Base-by-base conservation (phyloP, 371 early-diverging fungal species). In the Mycotypha africana region DNA sequence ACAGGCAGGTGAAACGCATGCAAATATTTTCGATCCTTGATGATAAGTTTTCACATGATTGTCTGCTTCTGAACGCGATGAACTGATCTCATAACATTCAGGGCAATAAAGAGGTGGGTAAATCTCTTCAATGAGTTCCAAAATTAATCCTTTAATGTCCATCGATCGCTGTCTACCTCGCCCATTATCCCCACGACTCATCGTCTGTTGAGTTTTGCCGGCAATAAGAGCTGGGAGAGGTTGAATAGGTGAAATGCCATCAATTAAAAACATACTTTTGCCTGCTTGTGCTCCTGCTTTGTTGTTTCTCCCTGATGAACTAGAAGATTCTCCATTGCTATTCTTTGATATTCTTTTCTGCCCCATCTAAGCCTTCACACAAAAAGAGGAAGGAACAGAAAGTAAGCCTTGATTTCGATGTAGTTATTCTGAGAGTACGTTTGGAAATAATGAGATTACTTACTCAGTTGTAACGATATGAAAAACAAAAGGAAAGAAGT, bases 31-130 rank as follows among this genome's bases (percentile, higher is more conserved):
- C 22, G 22, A 39, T 8, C 60, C 59, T 16, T 28, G 38, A 33
- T 63, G 64, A 1, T 35, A 19, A 14, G 23, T 15, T 22, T 58
- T 59, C 10, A 52, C 42, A 25, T 63, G 64, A 5, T 40, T 30
- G 17, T 63, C 60, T 2, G 52, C 51, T 9, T 56, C 59, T 22
- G 49, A 24, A 14, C 56, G 49, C 28, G 37, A 44, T 1, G 25
- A n/a, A 6, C 42, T 41, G 0, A 26, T 25, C 9, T 49, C 30
- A 39, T 31, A 40, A 22, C 64, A 63, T 19, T 23, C 28, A 1
- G 64, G 60, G 38, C 64, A 63, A n/a, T 55, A 6, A 14, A 47
- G 32, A 19, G 64, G 60, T 14, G 64, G 64, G 32, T 63, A 63
- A 8, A 20, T 38, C 17, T 47, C 41, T 12, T 63, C 64, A 30